Base-by-base conservation (phyloP, 345 rosid species). In the Balakata baccata region DNA sequence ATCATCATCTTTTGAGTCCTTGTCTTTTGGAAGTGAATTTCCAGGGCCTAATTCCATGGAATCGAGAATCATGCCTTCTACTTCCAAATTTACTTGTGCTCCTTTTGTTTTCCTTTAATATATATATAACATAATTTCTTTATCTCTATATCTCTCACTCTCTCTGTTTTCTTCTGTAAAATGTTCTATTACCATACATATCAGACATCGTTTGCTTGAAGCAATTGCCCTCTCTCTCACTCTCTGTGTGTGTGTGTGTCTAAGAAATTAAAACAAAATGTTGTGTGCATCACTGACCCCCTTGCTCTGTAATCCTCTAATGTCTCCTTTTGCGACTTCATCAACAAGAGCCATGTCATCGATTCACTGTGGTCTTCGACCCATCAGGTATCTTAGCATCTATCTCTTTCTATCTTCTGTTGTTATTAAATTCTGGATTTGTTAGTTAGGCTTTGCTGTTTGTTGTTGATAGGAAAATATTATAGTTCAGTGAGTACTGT, bases 1-100 rank as follows among this genome's bases (percentile, higher is more conserved):
- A 29, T 68, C 71, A 16, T 67, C 70, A 8, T 43, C 18, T 46
- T 16, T 25, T n/a, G 12, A 14, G 43, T 49, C 70, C 43, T 52
- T 68, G 60, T 68, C 46, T 29, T 68, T 51, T 50, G 25, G 71
- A 68, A 68, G 58, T 68, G 60, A 50, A 68, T 68, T 68, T 67
- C 70, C 43, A 13, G 70, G 14, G 39, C 70, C 56, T 41, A 37
- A 34, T 18, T 68, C 60, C 46, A 68, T 68, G 71, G 47, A 68
- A 7, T 51, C 71, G 49, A 49, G 43, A 14, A 47, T 47, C 54
- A 49, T 49, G 20, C n/a, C 37, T 14, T 51, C 54, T 25, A 14
- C 43, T 49, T 47, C 70, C 56, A 67, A 67, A 67, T 47, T 67
- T 11, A 7, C 22, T 67, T 4, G 41, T 67, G 70, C 56, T 67